phyloP scores from a whole-genome alignment of 2,329 filamentous ascomycete genomes.

The Metarhizium rileyi region DNA sequence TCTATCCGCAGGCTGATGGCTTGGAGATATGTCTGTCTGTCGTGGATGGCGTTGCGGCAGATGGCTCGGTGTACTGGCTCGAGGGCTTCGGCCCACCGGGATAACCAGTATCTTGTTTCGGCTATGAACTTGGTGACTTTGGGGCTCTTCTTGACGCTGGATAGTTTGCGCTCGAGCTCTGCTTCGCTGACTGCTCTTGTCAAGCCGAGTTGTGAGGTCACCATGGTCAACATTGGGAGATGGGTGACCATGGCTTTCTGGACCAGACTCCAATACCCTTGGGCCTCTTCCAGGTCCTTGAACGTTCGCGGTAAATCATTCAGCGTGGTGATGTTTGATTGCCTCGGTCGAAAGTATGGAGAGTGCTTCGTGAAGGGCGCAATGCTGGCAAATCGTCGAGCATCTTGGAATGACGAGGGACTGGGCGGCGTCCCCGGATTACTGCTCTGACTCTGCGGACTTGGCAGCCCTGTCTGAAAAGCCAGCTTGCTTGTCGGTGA shows the following conservation, averaged over 20 bases:
- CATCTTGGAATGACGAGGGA: constrained; percentile 9
- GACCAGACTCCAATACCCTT: constrained; percentile 28
- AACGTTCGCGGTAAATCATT: constrained; percentile 24
- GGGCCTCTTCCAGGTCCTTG: constrained; percentile 22
- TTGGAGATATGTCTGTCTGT: constrained; percentile 20
- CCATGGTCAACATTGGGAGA: constrained; percentile 24
- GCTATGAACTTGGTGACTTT: constrained; percentile 23
- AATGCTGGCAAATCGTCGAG: constrained; percentile 20
- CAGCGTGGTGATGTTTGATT: constrained; percentile 20
- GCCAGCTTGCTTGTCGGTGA: constrained; percentile 5
- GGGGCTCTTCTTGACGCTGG: constrained; percentile 20
- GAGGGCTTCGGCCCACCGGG: constrained; percentile 30
- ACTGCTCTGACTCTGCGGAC: constrained; percentile 24
- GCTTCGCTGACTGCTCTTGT: constrained; percentile 15
- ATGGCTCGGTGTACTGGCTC: constrained; percentile 23
- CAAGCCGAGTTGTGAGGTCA: constrained; percentile 21
- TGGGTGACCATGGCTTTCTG: constrained; percentile 28
- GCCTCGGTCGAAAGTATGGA: constrained; percentile 25
- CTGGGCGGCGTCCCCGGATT: constrained; percentile 13
- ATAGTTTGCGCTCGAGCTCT: constrained; percentile 21
- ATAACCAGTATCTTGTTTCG: constrained; percentile 28
- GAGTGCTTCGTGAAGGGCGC: constrained; percentile 28
- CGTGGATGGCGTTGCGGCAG: constrained; percentile 13
- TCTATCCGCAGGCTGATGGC: constrained; percentile 32
- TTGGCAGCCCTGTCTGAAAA: constrained; percentile 17